Base-by-base conservation (phyloP, 768 basidiomycete species). In the Chalciporus pseudorubinellus region DNA sequence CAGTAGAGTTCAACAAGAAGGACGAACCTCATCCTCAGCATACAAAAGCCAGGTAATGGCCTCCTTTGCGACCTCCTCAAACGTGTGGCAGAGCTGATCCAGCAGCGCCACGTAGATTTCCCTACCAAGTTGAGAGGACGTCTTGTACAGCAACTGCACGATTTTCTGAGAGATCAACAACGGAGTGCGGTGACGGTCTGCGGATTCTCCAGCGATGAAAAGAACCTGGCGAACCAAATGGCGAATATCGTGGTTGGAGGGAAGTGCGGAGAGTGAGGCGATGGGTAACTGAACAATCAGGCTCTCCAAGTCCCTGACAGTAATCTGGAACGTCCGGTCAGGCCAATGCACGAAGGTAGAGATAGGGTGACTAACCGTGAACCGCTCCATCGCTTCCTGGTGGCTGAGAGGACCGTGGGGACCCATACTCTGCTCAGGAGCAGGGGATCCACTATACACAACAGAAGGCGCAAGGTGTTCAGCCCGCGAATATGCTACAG, bases 31-130 rank as follows among this genome's bases (percentile, higher is more conserved):
- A 65, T 99, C 97, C 65, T 98, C 95, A 4, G 97, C 91, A 65
- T 93, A 97, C 40, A 98, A 73, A 43, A 99, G 75, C 97, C 97
- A 99, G 2, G 89, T 90, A 44, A 94, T 89, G 6, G 95, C 97
- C 71, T 99, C 97, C 69, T 94, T 94, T 16, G 89, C 91, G 40
- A 98, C 95, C 57, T 95, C 92, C 59, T 91, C 85, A 56, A 93
- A 95, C 14, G 84, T 75, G 55, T 85, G 84, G 66, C 97, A 98
- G 38, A 99, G 74, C 55, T 92, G 87, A 52, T 94, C 89, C 13
- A 99, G 74, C 40, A 99, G 74, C 39, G 86, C 82, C 34, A 93
- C 94, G 66, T 93, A 99, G 10, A 97, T 87, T 67, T 99, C 95
- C 47, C 95, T 82, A 0, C 90, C 93, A 50, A 99, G 78, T 58